Percentiles rank a stretch among this genome's conserved stretches.
Conservation (phyloP, 1,139 yeast species). For the Debaryomyces udenii region DNA sequence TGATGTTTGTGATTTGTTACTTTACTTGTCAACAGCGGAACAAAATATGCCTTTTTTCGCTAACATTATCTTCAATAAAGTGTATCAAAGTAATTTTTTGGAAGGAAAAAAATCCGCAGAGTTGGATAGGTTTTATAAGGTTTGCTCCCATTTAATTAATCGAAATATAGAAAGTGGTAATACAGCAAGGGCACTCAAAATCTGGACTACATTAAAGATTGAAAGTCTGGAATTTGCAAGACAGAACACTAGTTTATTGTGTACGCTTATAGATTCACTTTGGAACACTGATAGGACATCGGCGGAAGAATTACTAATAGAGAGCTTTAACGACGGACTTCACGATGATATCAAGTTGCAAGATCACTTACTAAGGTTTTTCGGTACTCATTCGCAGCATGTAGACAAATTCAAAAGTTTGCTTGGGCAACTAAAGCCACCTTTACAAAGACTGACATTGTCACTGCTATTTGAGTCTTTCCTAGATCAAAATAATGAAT, state of each 20-base stretch:
- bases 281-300: not conserved
- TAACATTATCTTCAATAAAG: constrained; percentile 18
- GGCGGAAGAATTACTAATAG: constrained; percentile 2
- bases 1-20: constrained; percentile 15
- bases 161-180: constrained; percentile 10
- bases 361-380: constrained; percentile 19
- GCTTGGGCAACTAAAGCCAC: constrained; percentile 27
- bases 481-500: constrained; percentile 28
- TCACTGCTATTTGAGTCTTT: constrained; percentile 38
- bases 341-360: constrained; percentile 10
- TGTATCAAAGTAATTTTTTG: not conserved
- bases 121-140: not conserved
- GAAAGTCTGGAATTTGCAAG: not conserved
- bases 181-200: constrained; percentile 5
- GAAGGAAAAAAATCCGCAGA: not conserved
- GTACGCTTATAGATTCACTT: not conserved
- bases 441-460: constrained; percentile 36
- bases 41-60: constrained; percentile 18
- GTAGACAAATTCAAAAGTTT: constrained; percentile 21
- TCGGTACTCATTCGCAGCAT: constrained; percentile 16
- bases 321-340: constrained; percentile 5
- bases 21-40: constrained; percentile 11
- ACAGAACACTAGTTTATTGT: not conserved
- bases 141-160: not conserved
- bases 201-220: constrained; percentile 4